Base-by-base conservation (phyloP, 495 filamentous ascomycete genomes). In the Penicillium canescens region DNA sequence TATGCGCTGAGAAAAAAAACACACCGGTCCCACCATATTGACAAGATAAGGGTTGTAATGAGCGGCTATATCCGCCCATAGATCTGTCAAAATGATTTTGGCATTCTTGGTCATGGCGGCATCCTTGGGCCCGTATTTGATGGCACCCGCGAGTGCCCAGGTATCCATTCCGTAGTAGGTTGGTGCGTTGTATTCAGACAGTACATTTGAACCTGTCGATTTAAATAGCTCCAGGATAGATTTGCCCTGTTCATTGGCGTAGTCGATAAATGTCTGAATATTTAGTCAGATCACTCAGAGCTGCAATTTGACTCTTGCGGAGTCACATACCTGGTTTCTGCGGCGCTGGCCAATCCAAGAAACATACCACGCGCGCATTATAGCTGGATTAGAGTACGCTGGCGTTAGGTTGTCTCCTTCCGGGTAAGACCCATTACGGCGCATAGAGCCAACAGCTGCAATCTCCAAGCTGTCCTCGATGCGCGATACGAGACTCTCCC, bases 131-230 rank as follows among this genome's bases (percentile, higher is more conserved):
- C 59, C 64, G 18, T 67, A 67, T 45, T 67, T 67, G 14, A 67
- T 57, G 16, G 52, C 60, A 4, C 61, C 64, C 3, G 56, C 61
- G 1, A 67, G 54, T 3, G 64, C 64, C 64, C 64, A 67, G 11
- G 51, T 57, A 50, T 65, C 64, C 56, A 62, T 60, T 24, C 64
- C 64, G 37, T 65, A 67, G 48, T 62, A 67, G 0, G 64, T 67
- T 2, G 57, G 59, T 10, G 64, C 64, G 41, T 67, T 67, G 39
- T 65, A 67, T 46, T 67, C 64, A 7, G 52, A 54, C 0, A 67
- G 56, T 8, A 61, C 55, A 41, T 67, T 58, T 1, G 55, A 54
- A 7, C 56, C 59, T 5, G 58, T 61, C 13, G 56, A 58, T 31
- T 65, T 54, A 59, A 67, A 67, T 10, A 67, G 64, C 23, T 58